phyloP scores from a whole-genome alignment of 73 alveolate genomes.

The Paramecium biaurelia region DNA sequence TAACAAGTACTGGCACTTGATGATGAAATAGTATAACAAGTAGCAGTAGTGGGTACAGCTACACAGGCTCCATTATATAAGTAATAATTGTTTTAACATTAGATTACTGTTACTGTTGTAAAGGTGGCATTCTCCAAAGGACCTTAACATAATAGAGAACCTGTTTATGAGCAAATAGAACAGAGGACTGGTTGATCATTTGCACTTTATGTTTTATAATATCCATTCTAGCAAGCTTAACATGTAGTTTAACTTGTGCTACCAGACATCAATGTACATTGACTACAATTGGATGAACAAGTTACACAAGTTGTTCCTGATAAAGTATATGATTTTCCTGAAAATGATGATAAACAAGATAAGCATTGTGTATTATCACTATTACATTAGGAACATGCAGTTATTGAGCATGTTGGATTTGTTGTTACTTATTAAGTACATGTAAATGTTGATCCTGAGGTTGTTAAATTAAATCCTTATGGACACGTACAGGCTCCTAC shows the following conservation, averaged over 20 bases:
- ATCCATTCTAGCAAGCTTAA: background rate
- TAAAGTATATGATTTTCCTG: background rate
- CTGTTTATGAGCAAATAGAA: background rate
- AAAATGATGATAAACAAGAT: background rate
- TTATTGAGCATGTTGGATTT: background rate
- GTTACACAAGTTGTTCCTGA: background rate
- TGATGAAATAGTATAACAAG: background rate
- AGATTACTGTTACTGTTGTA: background rate
- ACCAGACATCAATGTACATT: background rate
- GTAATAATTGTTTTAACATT: background rate
- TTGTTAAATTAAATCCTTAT: background rate
- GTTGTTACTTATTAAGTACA: background rate
- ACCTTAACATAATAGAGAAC: background rate
- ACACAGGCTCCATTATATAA: background rate
- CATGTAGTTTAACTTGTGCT: background rate
- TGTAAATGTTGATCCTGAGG: background rate
- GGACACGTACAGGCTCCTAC: background rate
- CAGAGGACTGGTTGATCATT: background rate
- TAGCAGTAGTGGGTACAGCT: background rate
- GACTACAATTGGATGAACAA: background rate
- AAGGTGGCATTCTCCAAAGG: background rate
- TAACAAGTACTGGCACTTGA: background rate
- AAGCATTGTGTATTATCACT: background rate
- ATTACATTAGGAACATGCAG: background rate
- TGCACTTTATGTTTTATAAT: background rate